Base-by-base conservation (phyloP, 1,284 basidiomycete genomes). In the Boletus albobrunnescens region DNA sequence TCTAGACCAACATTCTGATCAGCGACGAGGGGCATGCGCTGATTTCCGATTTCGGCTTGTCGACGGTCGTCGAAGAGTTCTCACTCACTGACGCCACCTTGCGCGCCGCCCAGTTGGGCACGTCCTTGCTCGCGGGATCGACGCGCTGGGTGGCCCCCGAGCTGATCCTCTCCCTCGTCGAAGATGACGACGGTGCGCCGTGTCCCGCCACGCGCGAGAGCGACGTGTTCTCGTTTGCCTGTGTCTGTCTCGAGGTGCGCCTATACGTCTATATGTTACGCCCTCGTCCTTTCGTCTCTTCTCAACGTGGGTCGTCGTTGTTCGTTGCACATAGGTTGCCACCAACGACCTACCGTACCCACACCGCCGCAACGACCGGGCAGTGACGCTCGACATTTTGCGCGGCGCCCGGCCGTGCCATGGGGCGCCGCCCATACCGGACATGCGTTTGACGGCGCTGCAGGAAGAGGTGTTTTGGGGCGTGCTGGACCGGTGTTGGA, bases 31-130 rank as follows among this genome's bases (percentile, higher is more conserved):
- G 77, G 7, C 59, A 65, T 19, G 72, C 77, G 3, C 63, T 79
- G 44, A 79, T 81, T 44, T 77, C 77, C 0, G 80, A 82, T 55
- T 82, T 82, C 47, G 80, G 80, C 1, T 60, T 81, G 5, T 78
- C 77, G 13, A 77, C 74, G 41, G 76, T 80, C 41, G 67, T 78
- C 45, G 78, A 78, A 56, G 77, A 79, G 23, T 63, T 79, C 28
- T 65, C 70, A 16, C 68, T 70, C 33, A 59, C 66, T 6, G 63
- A 66, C 14, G 39, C 46, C 0, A 31, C 49, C 3, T 26, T 60
- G 39, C 63, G 63, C 8, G 51, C 56, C 4, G 47, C 49, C 12
- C 67, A 68, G 27, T 57, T 67, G 7, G 65, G 64, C 16, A 72
- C 78, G 1, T 79, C 78, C 0, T 68, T 76, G 53, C 73, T 78